Conservation (phyloP, 129 eudicot species). For the Erigeron canadensis region DNA sequence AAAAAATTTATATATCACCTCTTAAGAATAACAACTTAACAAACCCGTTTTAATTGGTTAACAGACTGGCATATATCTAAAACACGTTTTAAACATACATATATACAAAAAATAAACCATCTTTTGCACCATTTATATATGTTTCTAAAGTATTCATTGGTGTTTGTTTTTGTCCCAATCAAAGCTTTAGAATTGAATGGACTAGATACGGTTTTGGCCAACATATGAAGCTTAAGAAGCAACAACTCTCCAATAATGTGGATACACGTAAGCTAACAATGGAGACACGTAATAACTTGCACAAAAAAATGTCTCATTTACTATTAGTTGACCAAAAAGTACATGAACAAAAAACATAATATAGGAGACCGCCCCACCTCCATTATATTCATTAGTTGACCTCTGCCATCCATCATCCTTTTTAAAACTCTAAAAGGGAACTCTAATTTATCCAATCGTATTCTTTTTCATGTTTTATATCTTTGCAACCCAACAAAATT, state of each 20-base stretch:
- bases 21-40: too few species aligned
- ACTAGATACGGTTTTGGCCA: constrained; percentile 11
- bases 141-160: neutral
- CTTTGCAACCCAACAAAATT: neutral
- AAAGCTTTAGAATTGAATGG: constrained; percentile 14
- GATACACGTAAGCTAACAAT: constrained; percentile 18
- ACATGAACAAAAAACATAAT: neutral
- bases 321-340: constrained; percentile 15
- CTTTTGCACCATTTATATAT: too few species aligned
- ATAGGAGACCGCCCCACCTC: constrained; percentile 39
- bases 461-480: constrained; percentile 8
- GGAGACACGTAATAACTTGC: neutral
- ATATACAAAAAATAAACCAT: too few species aligned
- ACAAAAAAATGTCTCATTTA: neutral
- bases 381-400: constrained; percentile 23
- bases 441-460: constrained; percentile 20
- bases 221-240: constrained; percentile 22
- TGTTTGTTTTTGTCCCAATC: constrained; percentile 7
- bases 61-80: too few species aligned
- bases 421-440: constrained; percentile 6
- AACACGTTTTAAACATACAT: too few species aligned
- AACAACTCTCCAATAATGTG: constrained; percentile 9
- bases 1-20: too few species aligned
- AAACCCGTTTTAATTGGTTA: too few species aligned
- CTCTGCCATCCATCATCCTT: constrained; percentile 13